Evolutionary conservation across 495 filamentous ascomycete genomes (phyloP), one percentile per base, ranked within the genome.

Genomic region (Penicillium chermesinum): DNA sequence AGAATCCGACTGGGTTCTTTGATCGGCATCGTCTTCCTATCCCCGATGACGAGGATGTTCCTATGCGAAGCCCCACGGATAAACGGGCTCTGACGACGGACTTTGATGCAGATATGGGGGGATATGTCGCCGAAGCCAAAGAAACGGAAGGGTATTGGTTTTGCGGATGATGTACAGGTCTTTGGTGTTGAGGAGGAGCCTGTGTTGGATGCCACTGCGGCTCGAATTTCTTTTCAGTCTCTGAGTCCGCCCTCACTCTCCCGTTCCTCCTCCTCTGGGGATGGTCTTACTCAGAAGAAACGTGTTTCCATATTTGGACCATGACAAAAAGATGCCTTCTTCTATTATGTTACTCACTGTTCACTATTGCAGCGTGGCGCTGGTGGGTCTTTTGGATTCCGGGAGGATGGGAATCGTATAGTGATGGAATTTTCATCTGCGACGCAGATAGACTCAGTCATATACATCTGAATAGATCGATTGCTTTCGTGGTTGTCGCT

Each of bases 1-100:
- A 46, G 2, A 38, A 57, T 9, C 59, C 65, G 9, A 48, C 56
- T 3, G 64, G 64, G 0, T 66, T 74, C 47, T 72, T 74, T 47
- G 65, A 71, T 48, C 63, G 65, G 13, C 71, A 74, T 42, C 52
- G 54, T 21, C 49, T 74, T 19, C 64, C 69, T 0, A 63, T 72
- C 36, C 62, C 69, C 0, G 69, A 74, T 50, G 51, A 61, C 18
- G 57, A 58, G 32, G 35, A 27, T 5, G 45, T 13, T 16, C 20
- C 9, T 1, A 12, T 18, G 16, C 20, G 7, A 7, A 33, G 20
- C 16, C 22, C 16, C n/a, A n/a, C n/a, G n/a, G n/a, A n/a, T n/a
- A n/a, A n/a, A 14, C 19, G 25, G 44, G 8, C 7, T 14, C 22
- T 36, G 13, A n/a, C n/a, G n/a, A n/a, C 16, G 6, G 8, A 15